phyloP scores from a whole-genome alignment of 2,329 filamentous ascomycete genomes.

The Epichloe coenophiala region DNA sequence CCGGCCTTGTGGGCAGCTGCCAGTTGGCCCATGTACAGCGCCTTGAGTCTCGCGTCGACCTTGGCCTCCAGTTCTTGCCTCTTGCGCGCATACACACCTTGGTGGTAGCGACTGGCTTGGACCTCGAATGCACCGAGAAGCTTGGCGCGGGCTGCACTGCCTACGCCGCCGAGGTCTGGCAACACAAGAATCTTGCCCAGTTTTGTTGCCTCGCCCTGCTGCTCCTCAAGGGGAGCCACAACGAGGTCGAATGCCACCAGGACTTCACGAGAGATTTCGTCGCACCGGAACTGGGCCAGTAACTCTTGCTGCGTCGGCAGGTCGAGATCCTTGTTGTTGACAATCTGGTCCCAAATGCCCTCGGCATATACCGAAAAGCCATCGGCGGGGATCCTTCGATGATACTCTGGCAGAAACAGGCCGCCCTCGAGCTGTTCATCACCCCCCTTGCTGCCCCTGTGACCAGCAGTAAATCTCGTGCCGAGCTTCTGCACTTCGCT shows the following conservation, averaged over 20 bases:
- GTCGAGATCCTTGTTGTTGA: slow-evolving; percentile 96
- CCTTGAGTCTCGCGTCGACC: slow-evolving; percentile 76
- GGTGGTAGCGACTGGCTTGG: slow-evolving; percentile 90
- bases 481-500: slow-evolving; percentile 69
- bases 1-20: slow-evolving; percentile 80
- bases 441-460: slow-evolving; percentile 54
- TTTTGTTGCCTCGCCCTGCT: slow-evolving; percentile 61
- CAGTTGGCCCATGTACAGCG: slow-evolving; percentile 79
- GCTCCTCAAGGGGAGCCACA: slow-evolving; percentile 74
- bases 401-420: slow-evolving; percentile 86
- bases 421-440: slow-evolving; percentile 66
- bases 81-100: slow-evolving; percentile 84
- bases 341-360: slow-evolving; percentile 96
- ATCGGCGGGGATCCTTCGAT: slow-evolving; percentile 88
- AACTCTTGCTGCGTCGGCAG: slow-evolving; percentile 94
- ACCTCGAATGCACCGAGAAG: slow-evolving; percentile 75
- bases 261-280: slow-evolving; percentile 89
- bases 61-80: slow-evolving; percentile 72
- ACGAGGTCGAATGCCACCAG: slow-evolving; percentile 68
- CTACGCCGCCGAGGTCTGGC: slow-evolving; percentile 57
- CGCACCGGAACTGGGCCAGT: slow-evolving; percentile 90
- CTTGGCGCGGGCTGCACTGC: slow-evolving; percentile 57
- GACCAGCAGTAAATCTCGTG: slow-evolving; percentile 68
- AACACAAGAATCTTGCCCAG: slow-evolving; percentile 64
- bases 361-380: slow-evolving; percentile 92